These are phyloP conservation scores for Drosera spatulata DNA, from an alignment of 179 eudicot genomes.

Conservation along the genomic window DNA sequence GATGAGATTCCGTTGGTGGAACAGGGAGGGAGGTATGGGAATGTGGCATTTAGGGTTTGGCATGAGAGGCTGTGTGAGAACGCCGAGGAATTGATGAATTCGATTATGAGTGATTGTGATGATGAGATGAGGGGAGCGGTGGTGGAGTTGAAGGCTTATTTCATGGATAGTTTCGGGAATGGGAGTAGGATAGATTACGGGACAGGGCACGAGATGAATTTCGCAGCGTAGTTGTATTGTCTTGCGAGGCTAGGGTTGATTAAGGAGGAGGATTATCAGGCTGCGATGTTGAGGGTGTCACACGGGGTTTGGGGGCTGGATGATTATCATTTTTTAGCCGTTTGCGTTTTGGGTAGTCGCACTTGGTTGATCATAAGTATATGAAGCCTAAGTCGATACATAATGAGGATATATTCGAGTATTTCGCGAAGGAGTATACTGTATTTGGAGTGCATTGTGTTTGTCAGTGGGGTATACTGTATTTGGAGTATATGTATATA, in stretches of 20 bases:
- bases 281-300: slow-evolving; percentile 67
- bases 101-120: slow-evolving; percentile 12
- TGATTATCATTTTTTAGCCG: slow-evolving; percentile 88
- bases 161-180: slow-evolving; percentile 80
- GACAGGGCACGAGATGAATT: slow-evolving; percentile 88
- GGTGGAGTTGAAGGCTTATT: slow-evolving; percentile 58
- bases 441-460: slow-evolving; percentile 61
- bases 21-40: slow-evolving; percentile 63
- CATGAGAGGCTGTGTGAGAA: slow-evolving; percentile 32
- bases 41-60: slow-evolving; percentile 58
- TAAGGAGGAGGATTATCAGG: slow-evolving; percentile 70
- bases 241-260: slow-evolving; percentile 65
- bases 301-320: slow-evolving; percentile 99
- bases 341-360: slow-evolving; percentile 74
- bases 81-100: slow-evolving; percentile 34
- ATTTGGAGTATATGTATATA: slow-evolving; percentile 64
- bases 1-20: slow-evolving; percentile 60
- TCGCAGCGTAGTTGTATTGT: slow-evolving; percentile 91
- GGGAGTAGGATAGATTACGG: slow-evolving; percentile 80
- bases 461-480: slow-evolving; percentile 60
- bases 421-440: slow-evolving; percentile 64
- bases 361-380: slow-evolving; percentile 86
- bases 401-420: slow-evolving; percentile 81
- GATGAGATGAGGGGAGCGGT: slow-evolving; percentile 22
- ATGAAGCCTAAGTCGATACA: slow-evolving; percentile 97